Percentiles rank a stretch among this genome's conserved stretches.
phyloP scores from a whole-genome alignment of 2,329 filamentous ascomycete genomes.

The Phyllosticta capitalensis region DNA sequence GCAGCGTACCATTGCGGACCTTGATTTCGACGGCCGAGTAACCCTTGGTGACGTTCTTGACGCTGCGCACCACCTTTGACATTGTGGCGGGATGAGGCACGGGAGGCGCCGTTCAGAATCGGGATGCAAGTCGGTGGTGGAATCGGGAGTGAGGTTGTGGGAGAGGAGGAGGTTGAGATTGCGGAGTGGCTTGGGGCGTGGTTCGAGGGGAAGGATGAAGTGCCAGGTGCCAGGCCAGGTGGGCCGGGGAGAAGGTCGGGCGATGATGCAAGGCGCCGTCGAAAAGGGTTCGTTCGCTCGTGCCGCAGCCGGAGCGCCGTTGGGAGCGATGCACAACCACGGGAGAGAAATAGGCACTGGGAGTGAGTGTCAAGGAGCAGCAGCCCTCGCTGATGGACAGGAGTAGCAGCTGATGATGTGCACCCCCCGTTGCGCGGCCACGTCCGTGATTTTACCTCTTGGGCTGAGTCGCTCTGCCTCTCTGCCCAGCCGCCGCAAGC shows the following conservation, averaged over 20 bases:
- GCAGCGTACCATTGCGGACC: constrained; percentile 44
- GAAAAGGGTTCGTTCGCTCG: background rate
- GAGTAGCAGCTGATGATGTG: constrained; percentile 2
- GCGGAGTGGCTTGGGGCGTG: constrained; percentile 6
- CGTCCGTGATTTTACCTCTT: background rate
- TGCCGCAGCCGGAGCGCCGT: background rate
- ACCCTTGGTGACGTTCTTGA: constrained; percentile 99
- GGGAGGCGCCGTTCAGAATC: constrained; percentile 1
- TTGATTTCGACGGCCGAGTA: constrained; percentile 96
- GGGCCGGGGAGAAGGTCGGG: constrained; percentile 11
- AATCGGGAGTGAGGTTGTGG: background rate
- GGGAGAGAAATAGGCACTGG: too few relatives aligned
- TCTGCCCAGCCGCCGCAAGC: background rate
- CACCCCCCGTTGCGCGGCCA: background rate
- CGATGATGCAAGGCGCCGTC: constrained; percentile 18
- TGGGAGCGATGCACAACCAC: background rate
- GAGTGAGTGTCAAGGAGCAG: too few relatives aligned
- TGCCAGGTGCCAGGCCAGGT: background rate
- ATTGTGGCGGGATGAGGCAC: constrained; percentile 43
- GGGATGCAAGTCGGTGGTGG: background rate
- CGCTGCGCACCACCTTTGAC: constrained; percentile 94
- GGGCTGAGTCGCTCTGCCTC: background rate
- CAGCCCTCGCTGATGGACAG: constrained; percentile 2
- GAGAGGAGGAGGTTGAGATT: background rate
- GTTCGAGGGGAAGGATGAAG: constrained; percentile 14